Evolutionary conservation across 1,284 basidiomycete genomes (phyloP).

Genomic region (Ganoderma multipileum): DNA sequence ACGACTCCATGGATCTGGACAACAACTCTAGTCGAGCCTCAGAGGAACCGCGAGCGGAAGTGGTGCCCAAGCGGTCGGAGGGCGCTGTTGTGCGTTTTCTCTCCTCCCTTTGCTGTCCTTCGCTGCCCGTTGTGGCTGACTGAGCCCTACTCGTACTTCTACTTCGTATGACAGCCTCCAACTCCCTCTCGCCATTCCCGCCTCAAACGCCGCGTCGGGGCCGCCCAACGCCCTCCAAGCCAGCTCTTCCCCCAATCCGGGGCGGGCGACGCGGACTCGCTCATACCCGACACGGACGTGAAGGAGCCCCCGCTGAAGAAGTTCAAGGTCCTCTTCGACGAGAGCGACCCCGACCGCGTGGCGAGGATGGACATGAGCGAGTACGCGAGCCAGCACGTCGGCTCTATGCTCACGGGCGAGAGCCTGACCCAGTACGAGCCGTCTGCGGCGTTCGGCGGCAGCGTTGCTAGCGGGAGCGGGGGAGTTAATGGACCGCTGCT

Average conservation of each 20-base stretch:
- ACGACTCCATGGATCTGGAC: slow-evolving; percentile 32
- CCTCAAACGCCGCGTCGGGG: slow-evolving; percentile 49
- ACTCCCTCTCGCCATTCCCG: slow-evolving; percentile 39
- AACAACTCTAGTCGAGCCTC: slow-evolving; percentile 10
- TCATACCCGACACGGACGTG: slow-evolving; percentile 36
- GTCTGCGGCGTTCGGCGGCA: slow-evolving; percentile 15
- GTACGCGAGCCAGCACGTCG: slow-evolving; percentile 30
- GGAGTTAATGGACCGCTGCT: slow-evolving; percentile 11
- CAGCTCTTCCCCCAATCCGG: slow-evolving; percentile 29
- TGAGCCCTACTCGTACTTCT: too few species aligned
- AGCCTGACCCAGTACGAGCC: slow-evolving; percentile 44
- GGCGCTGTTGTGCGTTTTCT: slow-evolving; percentile 23
- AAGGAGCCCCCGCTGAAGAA: slow-evolving; percentile 69
- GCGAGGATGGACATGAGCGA: slow-evolving; percentile 32
- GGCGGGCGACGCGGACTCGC: slow-evolving; percentile 20
- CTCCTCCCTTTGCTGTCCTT: background rate
- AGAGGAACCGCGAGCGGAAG: slow-evolving; percentile 14
- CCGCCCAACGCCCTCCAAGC: slow-evolving; percentile 18
- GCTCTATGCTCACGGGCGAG: slow-evolving; percentile 33
- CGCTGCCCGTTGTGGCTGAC: background rate
- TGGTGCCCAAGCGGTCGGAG: slow-evolving; percentile 9
- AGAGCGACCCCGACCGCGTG: slow-evolving; percentile 58
- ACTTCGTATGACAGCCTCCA: slow-evolving; percentile 18
- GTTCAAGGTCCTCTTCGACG: slow-evolving; percentile 75
- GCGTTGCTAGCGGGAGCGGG: background rate